Conservation (phyloP, 2,329 filamentous ascomycete species). For the Penicillium digitatum region DNA sequence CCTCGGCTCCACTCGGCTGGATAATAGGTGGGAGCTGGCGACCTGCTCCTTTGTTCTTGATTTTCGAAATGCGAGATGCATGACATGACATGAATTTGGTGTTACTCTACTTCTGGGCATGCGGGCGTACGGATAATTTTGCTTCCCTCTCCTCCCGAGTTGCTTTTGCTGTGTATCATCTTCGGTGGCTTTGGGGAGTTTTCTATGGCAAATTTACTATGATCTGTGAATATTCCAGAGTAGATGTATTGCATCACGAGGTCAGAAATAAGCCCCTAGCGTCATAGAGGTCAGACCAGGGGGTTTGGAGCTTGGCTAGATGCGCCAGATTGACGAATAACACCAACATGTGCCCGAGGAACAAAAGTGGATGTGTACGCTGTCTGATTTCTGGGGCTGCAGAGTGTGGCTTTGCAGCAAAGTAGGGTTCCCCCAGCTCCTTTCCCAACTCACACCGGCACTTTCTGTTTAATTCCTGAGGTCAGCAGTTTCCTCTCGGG, state of each 20-base stretch:
- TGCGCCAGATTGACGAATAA: not conserved
- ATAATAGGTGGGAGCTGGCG: not conserved
- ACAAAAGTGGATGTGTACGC: no score
- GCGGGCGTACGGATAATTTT: not conserved
- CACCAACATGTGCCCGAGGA: no score
- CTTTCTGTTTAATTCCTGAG: no score
- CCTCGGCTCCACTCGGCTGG: not conserved
- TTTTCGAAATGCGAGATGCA: conserved; percentile 16
- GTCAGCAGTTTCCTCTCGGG: no score
- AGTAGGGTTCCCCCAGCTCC: no score
- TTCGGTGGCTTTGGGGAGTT: not conserved
- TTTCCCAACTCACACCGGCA: no score
- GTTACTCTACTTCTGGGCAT: conserved; percentile 15
- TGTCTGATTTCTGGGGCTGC: no score
- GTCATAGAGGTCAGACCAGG: not conserved
- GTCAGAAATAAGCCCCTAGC: no score
- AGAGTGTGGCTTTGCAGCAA: no score
- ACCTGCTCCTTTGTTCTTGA: not conserved
- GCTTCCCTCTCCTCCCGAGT: not conserved
- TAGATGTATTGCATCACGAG: not conserved
- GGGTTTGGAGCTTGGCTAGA: not conserved
- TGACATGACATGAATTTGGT: conserved; percentile 22
- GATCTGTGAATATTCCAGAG: not conserved
- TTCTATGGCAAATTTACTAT: not conserved
- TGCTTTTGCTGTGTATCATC: not conserved